Percentiles rank a stretch among this genome's conserved stretches.
Evolutionary conservation across 225 moss, liverwort and hornwort genomes (phyloP).

Genomic region (Bryoerythrophyllum caledonicum): DNA sequence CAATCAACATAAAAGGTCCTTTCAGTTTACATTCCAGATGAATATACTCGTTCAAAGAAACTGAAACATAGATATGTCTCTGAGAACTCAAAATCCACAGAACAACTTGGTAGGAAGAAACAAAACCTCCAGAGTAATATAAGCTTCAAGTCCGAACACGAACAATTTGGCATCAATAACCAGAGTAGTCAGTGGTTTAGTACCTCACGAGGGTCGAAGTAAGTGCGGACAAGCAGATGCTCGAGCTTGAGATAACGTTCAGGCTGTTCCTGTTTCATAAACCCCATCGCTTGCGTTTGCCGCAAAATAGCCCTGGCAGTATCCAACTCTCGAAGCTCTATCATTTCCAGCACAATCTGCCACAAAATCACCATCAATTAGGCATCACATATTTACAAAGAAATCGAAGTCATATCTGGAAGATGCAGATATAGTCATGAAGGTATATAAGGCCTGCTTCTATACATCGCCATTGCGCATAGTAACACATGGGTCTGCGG

Average conservation of each 20-base stretch:
- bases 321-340: constrained; percentile 97
- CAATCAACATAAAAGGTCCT: constrained; percentile 6
- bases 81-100: not conserved
- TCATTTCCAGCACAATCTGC: constrained; percentile 99
- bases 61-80: not conserved
- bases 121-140: not conserved
- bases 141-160: not conserved
- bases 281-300: constrained; percentile 99
- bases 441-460: not conserved
- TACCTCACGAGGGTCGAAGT: constrained; percentile 99
- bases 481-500: not conserved
- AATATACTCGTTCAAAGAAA: not conserved
- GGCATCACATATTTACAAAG: not conserved
- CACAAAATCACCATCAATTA: constrained; percentile 19
- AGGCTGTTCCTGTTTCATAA: constrained; percentile 99
- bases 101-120: not conserved
- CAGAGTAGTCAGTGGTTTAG: not conserved
- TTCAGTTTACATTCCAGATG: not conserved
- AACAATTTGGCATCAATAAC: not conserved
- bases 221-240: constrained; percentile 96
- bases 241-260: constrained; percentile 97
- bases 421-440: not conserved
- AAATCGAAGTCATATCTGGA: not conserved
- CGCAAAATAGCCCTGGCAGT: constrained; percentile 97
- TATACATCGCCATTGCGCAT: not conserved